Base-by-base conservation (phyloP, 2,329 filamentous ascomycete species). In the Alternaria rosae region DNA sequence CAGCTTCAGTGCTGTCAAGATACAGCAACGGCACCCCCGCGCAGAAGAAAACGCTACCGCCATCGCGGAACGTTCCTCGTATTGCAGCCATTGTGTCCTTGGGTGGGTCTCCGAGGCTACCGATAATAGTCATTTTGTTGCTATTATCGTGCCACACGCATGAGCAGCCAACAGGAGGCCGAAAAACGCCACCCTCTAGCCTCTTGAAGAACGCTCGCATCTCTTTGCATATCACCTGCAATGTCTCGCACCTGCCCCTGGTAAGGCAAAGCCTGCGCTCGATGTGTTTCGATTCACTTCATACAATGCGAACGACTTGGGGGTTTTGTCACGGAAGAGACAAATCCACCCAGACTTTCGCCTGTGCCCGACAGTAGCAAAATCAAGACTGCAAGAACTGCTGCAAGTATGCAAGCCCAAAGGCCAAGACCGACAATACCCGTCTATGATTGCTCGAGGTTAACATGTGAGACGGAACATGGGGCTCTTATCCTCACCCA, bases 121-220 rank as follows among this genome's bases (percentile, higher is more conserved):
- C 47, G 35, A 51, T 38, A 51, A 51, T 51, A 51, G 47, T 51
- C 20, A 23, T 17, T 38, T 51, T 51, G 47, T 35, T 51, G 20
- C 47, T 51, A 51, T 51, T 51, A 13, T 51, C 32, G 30, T 51
- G 30, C n/a, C 17, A 50, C 17, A 35, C 5, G n/a, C 47, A 51
- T 11, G 47, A 21, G 30, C 32, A 21, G 20, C 32, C 20, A 32
- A 20, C 20, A 35, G 9, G 11, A 51, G 30, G 15, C 47, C 2
- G 20, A 25, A 38, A 35, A 23, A 35, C 47, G 47, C 47, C 20
- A 25, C 25, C 21, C 5, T 15, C 47, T 25, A 51, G 13, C 30
- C 47, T 23, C 3, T 38, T 38, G 35, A 15, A 32, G 13, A 51
- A 38, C 12, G 30, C 30, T 13, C 23, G 47, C 47, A 51, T 32